Evolutionary conservation across 768 basidiomycete genomes (phyloP).

Genomic region (Galerina marginata): DNA sequence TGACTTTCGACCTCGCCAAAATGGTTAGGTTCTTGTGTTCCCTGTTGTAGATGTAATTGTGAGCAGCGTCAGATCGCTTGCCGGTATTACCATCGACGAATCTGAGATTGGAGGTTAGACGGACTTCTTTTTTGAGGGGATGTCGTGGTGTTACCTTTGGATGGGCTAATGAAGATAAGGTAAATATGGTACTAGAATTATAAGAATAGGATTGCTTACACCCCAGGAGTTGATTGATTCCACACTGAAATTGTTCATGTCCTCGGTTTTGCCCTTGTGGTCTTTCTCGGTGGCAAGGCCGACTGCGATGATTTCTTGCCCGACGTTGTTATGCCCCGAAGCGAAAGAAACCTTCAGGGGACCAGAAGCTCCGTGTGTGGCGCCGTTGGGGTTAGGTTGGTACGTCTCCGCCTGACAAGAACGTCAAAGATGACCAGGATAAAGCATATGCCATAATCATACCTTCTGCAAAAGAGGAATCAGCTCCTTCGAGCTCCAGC

Average conservation of each 20-base stretch:
- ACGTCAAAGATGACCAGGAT: not conserved
- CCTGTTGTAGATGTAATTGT: constrained; percentile 55
- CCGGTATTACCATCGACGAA: constrained; percentile 59
- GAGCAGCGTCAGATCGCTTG: constrained; percentile 59
- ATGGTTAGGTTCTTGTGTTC: constrained; percentile 45
- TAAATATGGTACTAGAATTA: not conserved
- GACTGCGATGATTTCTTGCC: constrained; percentile 51
- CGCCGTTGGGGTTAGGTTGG: constrained; percentile 29
- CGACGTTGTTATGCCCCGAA: constrained; percentile 43
- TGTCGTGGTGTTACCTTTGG: constrained; percentile 15
- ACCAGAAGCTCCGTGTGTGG: constrained; percentile 53
- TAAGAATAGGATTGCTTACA: constrained; percentile 14
- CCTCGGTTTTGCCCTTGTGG: constrained; percentile 44
- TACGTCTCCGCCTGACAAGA: constrained; percentile 46
- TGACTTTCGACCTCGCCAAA: constrained; percentile 42
- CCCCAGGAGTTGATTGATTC: constrained; percentile 33
- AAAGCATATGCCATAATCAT: not conserved
- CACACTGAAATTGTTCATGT: constrained; percentile 50
- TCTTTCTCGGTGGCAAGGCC: constrained; percentile 53
- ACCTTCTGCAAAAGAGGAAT: constrained; percentile 68
- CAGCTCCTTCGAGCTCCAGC: constrained; percentile 64
- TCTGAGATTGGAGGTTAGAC: constrained; percentile 25
- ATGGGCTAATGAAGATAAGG: constrained; percentile 8
- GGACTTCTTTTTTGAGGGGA: not conserved
- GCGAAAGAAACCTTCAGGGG: constrained; percentile 56